phyloP scores from a whole-genome alignment of 1,284 basidiomycete genomes.

The Cystobasidium slooffiae region DNA sequence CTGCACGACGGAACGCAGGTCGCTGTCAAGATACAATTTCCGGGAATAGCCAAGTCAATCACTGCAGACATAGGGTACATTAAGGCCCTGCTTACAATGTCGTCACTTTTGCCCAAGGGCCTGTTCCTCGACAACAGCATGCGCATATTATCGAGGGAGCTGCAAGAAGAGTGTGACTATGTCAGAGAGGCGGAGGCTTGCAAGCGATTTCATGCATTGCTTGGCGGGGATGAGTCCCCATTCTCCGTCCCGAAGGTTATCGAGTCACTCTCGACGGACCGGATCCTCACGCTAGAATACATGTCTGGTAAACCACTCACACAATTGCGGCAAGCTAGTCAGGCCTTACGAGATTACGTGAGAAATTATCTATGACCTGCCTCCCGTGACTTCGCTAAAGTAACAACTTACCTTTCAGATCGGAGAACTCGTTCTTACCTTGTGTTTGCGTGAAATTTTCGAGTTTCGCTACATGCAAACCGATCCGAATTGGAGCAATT shows the following conservation, averaged over 20 bases:
- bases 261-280: conserved; percentile 74
- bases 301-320: conserved; percentile 67
- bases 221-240: conserved; percentile 65
- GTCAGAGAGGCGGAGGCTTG: conserved; percentile 80
- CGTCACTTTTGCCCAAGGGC: conserved; percentile 79
- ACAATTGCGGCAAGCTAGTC: conserved; percentile 57
- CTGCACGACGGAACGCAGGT: conserved; percentile 63
- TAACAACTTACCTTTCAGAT: conserved; percentile 64
- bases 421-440: conserved; percentile 76
- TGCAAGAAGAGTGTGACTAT: conserved; percentile 96
- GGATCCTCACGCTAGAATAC: conserved; percentile 87
- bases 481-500: conserved; percentile 98
- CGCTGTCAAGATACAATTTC: conserved; percentile 96
- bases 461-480: conserved; percentile 94
- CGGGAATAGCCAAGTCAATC: conserved; percentile 85
- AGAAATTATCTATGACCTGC: conserved; percentile 51
- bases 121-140: conserved; percentile 88
- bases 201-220: conserved; percentile 65
- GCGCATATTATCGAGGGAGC: conserved; percentile 82
- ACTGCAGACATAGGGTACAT: conserved; percentile 85
- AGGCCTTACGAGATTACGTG: conserved; percentile 76
- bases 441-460: conserved; percentile 90
- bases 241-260: conserved; percentile 85
- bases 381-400: not conserved
- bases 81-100: conserved; percentile 78